A percentile compares a stretch with the other conserved stretches of the same genome.
These are phyloP conservation scores for Pichiaceae sp. DNA, from an alignment of 1,139 yeast genomes.

Conservation along the genomic window DNA sequence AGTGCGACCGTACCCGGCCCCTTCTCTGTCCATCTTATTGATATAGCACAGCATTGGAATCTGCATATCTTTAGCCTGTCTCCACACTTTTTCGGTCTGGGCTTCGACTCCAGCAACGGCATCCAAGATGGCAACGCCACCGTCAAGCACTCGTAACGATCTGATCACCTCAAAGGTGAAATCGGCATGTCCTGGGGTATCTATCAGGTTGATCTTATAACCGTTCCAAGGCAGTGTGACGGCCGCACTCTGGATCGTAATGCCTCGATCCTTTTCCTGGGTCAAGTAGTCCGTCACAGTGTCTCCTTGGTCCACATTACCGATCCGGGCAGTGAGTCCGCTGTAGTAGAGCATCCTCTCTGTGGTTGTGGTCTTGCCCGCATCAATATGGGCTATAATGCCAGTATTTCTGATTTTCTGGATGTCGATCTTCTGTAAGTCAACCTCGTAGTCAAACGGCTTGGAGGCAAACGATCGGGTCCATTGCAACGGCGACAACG, in stretches of 20 bases:
- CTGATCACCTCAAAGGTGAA: slow-evolving; percentile 91
- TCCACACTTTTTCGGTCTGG: slow-evolving; percentile 96
- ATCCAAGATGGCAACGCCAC: slow-evolving; percentile 86
- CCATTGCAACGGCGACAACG: too few relatives aligned
- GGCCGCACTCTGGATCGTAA: slow-evolving; percentile 95
- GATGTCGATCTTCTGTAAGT: slow-evolving; percentile 15
- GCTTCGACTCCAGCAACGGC: slow-evolving; percentile 98
- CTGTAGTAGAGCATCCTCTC: slow-evolving; percentile 87
- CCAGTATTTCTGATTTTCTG: slow-evolving; percentile 58
- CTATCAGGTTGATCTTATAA: slow-evolving; percentile 75
- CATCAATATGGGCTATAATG: slow-evolving; percentile 80
- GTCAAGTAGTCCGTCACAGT: slow-evolving; percentile 91
- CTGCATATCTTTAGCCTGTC: slow-evolving; percentile 59
- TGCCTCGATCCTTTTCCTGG: slow-evolving; percentile 88
- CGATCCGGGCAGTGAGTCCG: slow-evolving; percentile 73
- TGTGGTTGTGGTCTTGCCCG: slow-evolving; percentile 86
- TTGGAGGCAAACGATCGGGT: neutral
- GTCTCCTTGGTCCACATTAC: slow-evolving; percentile 95
- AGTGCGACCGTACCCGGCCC: slow-evolving; percentile 90
- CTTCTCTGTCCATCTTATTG: slow-evolving; percentile 94
- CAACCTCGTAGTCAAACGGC: slow-evolving; percentile 7
- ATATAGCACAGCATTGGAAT: slow-evolving; percentile 76
- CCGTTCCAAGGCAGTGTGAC: slow-evolving; percentile 83
- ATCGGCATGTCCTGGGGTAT: slow-evolving; percentile 98
- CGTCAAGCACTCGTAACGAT: slow-evolving; percentile 84